Base-by-base conservation (phyloP, 2,329 filamentous ascomycete genomes). In the Curvularia sp. region DNA sequence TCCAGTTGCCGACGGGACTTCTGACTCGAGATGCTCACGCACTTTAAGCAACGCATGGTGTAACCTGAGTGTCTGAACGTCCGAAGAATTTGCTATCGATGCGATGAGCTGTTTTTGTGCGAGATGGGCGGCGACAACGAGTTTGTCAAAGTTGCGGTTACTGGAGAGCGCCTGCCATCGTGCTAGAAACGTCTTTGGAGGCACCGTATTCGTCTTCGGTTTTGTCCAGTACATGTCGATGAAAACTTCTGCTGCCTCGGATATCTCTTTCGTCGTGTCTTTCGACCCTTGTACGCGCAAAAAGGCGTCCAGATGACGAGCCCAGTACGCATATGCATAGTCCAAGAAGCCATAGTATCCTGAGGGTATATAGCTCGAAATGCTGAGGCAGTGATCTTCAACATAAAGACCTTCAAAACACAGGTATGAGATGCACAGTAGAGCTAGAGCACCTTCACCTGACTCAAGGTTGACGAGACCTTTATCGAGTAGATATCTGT, bases 261-360 rank as follows among this genome's bases (percentile, higher is more conserved):
- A 42, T 18, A 54, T 24, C 22, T 50, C 50, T 20, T 38, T 8
- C 18, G 46, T 15, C 5, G 5, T 22, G 5, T 49, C 44, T 26
- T 38, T 49, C 1, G 50, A 18, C 3, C 31, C n/a, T 20, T 49
- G n/a, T 8, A 26, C n/a, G 18, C 56, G 56, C 20, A 54, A 39
- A 26, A 33, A 46, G 10, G 31, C 50, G 26, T 58, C 50, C 18
- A 58, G 10, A 26, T 58, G 50, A n/a, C 38, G 50, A 28, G 56
- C 47, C 56, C 50, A 54, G 50, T 54, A 54, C 26, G 50, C 50
- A 18, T 54, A 58, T 2, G 56, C 50, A 47, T 58, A 54, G 13
- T 58, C 50, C 2, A 58, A 18, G 31, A 58, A 58, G 3, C 56
- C 56, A 44, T 54, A 54, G 18, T 51, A 54, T 9, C 50, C 50